Evolutionary conservation across 306 rosid species (phyloP).

Genomic region (Malus sylvestris): DNA sequence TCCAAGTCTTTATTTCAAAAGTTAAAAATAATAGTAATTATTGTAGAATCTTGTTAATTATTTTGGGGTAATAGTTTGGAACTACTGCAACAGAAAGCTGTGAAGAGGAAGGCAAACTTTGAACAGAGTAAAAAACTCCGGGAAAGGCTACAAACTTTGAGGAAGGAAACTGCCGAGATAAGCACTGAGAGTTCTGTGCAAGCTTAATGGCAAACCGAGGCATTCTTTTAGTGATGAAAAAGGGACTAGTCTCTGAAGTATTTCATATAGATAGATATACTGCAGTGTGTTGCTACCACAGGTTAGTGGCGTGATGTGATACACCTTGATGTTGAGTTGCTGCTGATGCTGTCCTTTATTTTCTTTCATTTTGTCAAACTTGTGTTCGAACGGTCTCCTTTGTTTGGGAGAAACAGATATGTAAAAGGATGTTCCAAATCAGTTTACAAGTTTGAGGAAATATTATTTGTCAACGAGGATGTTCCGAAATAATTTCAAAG

Average conservation of each 20-base stretch:
- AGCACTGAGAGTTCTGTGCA: slow-evolving; percentile 21
- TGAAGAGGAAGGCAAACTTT: slow-evolving; percentile 89
- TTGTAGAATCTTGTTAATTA: background rate
- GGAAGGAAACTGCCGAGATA: slow-evolving; percentile 59
- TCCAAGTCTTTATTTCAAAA: background rate
- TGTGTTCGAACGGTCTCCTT: background rate
- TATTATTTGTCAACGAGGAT: background rate
- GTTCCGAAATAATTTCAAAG: no score
- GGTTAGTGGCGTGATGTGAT: background rate
- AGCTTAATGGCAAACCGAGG: background rate
- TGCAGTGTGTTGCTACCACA: background rate
- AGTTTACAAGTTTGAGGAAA: background rate
- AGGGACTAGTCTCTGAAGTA: background rate
- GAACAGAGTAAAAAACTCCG: slow-evolving; percentile 76
- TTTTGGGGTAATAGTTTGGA: background rate
- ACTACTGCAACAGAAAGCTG: slow-evolving; percentile 58
- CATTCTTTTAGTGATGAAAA: background rate
- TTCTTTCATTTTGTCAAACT: background rate
- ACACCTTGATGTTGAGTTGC: background rate
- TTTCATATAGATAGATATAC: background rate
- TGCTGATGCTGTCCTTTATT: background rate
- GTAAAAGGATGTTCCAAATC: background rate
- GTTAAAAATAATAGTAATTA: background rate
- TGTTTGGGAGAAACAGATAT: background rate
- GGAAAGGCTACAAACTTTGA: slow-evolving; percentile 56